A percentile compares a stretch with the other conserved stretches of the same genome.
These are phyloP conservation scores for Leccinum obscurum DNA, from an alignment of 768 basidiomycete species.

Conservation along the genomic window DNA sequence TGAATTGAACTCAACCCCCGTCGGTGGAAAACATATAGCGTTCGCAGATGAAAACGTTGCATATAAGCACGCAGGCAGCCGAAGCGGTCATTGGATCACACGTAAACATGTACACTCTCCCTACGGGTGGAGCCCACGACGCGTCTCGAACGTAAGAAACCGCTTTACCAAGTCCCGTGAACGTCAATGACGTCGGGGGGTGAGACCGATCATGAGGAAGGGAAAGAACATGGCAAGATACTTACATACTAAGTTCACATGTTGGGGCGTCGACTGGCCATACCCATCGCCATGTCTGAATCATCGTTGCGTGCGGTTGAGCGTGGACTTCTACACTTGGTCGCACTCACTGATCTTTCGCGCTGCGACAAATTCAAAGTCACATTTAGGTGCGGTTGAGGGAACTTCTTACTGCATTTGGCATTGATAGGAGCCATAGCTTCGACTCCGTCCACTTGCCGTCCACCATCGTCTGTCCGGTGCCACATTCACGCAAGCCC, in stretches of 20 bases:
- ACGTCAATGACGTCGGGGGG: conserved; percentile 10
- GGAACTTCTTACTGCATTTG: too few species aligned
- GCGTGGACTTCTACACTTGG: too few species aligned
- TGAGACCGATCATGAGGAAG: conserved; percentile 6
- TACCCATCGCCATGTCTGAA: not conserved
- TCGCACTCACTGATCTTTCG: too few species aligned
- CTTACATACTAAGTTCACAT: not conserved
- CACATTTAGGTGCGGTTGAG: too few species aligned
- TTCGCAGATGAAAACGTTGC: conserved; percentile 28
- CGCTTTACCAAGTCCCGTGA: not conserved
- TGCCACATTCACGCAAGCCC: too few species aligned
- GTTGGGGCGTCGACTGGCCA: not conserved
- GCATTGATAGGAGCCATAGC: too few species aligned
- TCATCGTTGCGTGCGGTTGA: too few species aligned
- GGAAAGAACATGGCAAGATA: not conserved
- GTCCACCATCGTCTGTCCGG: too few species aligned
- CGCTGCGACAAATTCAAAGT: too few species aligned
- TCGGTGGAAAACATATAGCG: conserved; percentile 19
- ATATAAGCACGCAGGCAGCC: conserved; percentile 27
- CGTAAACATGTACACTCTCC: conserved; percentile 35
- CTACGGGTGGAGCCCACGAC: not conserved
- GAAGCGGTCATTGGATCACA: conserved; percentile 38
- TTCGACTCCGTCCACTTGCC: too few species aligned
- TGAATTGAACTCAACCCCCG: not conserved
- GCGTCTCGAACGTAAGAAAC: conserved; percentile 1